Evolutionary conservation across 2,329 filamentous ascomycete species (phyloP).

Genomic region (Epichloe sibirici): DNA sequence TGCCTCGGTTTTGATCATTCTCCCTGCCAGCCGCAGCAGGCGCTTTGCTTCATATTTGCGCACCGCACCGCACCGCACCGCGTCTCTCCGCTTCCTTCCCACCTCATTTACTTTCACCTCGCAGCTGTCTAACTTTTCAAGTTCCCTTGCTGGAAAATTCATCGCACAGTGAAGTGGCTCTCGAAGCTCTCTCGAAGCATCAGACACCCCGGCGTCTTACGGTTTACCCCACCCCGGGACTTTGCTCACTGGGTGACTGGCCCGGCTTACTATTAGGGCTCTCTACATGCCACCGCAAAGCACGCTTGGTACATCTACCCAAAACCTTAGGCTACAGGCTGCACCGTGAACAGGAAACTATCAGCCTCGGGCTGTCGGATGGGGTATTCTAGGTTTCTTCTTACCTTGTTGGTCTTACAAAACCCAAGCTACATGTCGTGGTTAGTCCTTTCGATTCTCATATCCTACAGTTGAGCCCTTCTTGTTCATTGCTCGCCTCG

Average conservation of each 20-base stretch:
- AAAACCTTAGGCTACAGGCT: constrained; percentile 1
- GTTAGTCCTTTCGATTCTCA: constrained; percentile 5
- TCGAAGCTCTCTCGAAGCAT: too few relatives aligned
- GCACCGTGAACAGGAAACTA: constrained; percentile 1
- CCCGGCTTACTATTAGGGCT: background rate
- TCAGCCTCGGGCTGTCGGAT: constrained; percentile 1
- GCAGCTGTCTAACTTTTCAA: too few relatives aligned
- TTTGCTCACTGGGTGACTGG: background rate
- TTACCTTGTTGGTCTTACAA: background rate
- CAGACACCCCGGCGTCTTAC: background rate
- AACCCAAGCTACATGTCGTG: constrained; percentile 1
- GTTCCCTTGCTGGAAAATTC: too few relatives aligned
- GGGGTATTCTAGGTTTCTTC: background rate
- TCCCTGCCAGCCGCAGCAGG: background rate
- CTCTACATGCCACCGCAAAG: background rate
- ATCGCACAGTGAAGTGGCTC: too few relatives aligned
- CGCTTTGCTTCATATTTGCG: too few relatives aligned
- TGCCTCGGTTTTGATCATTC: background rate
- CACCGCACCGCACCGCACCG: too few relatives aligned
- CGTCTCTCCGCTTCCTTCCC: too few relatives aligned
- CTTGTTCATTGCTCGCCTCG: background rate
- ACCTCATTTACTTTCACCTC: too few relatives aligned
- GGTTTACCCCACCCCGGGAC: background rate
- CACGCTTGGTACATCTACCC: background rate
- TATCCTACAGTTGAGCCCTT: constrained; percentile 2